Evolutionary conservation across 768 basidiomycete genomes (phyloP), one percentile per base, ranked within the genome.

Genomic region (Melanogaster broomeanus): DNA sequence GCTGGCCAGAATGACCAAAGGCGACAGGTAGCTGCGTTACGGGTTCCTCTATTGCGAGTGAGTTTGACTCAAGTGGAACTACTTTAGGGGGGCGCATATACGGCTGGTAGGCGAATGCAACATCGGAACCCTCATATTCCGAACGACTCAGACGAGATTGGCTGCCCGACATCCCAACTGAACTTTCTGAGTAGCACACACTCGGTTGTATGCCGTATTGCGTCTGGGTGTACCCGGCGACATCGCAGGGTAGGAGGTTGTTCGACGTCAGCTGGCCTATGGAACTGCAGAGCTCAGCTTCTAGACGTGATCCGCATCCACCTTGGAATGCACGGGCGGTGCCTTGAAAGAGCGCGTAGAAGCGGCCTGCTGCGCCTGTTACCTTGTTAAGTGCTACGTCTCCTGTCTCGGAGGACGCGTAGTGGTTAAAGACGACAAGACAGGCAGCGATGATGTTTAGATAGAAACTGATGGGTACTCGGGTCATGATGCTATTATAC

Each of bases 371-470:
- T 19, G 62, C 59, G 3, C 59, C 54, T 0, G 59, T 56, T 34
- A 63, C 30, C 27, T 61, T 63, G 51, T 61, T 61, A 39, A 61
- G 52, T 5, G 52, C 59, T 3, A 49, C 12, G 30, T 61, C 52
- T 4, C 58, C 56, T 21, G 61, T 58, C 46, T 61, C 52, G 4
- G 49, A 46, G 25, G 62, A 35, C 8, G 49, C 55, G 31, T 18
- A 57, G 18, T 59, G 56, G 33, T 55, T 42, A 18, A 64, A 63
- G 27, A 55, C 30, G 15, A 59, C 62, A 27, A 61, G 11, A 9
- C 61, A 28, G 30, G 59, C 56, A 6, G 62, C 62, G 31, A 64
- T 18, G 35, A 63, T 37, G 35, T 37, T 54, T 34, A 61, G 38
- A 27, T 61, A 57, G 47, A 64, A 50, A 11, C 56, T 63, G 38